phyloP scores from a whole-genome alignment of 2,329 filamentous ascomycete genomes.

The Teratosphaeria epicoccoides region DNA sequence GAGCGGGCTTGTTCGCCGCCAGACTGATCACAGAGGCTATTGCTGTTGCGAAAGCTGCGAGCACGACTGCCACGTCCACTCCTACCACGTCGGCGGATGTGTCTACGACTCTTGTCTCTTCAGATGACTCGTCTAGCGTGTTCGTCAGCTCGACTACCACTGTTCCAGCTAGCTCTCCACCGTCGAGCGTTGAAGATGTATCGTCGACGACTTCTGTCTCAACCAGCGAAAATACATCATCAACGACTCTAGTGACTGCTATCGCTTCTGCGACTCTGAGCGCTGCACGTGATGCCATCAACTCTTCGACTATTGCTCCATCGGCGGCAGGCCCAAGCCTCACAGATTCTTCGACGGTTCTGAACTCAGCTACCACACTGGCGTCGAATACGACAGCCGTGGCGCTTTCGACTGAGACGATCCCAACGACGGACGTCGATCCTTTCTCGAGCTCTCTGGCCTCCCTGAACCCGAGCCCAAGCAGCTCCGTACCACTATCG shows the following conservation, averaged over 20 bases:
- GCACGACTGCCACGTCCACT: neutral
- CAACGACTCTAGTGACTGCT: neutral
- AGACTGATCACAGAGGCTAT: neutral
- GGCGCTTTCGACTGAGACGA: too few species aligned
- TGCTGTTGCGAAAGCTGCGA: neutral
- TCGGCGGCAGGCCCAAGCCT: neutral
- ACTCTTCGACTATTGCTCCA: neutral
- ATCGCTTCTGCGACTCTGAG: neutral
- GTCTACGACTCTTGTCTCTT: too few species aligned
- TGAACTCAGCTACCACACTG: neutral
- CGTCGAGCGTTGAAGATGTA: neutral
- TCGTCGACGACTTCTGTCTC: neutral
- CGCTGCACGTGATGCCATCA: neutral
- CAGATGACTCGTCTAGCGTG: neutral
- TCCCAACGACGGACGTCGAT: too few species aligned
- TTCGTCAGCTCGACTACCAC: neutral
- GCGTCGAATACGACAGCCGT: too few species aligned
- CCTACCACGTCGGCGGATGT: too few species aligned
- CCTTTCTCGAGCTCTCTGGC: too few species aligned
- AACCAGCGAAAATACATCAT: neutral
- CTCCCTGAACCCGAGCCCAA: too few species aligned
- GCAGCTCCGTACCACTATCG: too few species aligned
- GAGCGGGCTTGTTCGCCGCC: neutral
- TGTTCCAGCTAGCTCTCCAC: neutral
- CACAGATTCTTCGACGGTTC: neutral